Evolutionary conservation across 805 yeast genomes (phyloP).

Genomic region (Suhomyces sp.): DNA sequence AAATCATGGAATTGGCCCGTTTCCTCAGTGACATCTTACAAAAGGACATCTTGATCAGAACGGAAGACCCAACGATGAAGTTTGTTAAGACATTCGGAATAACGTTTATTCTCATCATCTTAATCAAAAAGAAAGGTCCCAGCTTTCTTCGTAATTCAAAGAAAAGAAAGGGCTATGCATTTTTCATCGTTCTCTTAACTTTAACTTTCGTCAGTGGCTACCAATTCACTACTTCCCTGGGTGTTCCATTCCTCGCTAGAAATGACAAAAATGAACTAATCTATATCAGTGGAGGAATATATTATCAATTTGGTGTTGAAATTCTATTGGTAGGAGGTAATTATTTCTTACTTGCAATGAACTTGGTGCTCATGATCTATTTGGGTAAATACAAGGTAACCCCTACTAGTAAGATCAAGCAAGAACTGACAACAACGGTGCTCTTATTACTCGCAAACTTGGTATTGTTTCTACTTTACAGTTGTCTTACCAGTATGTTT

Average conservation of each 20-base stretch:
- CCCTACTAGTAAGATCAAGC: constrained; percentile 15
- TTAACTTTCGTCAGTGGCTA: constrained; percentile 58
- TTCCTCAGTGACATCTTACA: constrained; percentile 49
- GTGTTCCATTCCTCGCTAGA: constrained; percentile 61
- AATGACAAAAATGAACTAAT: constrained; percentile 51
- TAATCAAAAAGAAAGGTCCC: constrained; percentile 50
- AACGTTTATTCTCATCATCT: constrained; percentile 45
- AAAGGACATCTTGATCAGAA: constrained; percentile 41
- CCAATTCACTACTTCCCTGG: constrained; percentile 59
- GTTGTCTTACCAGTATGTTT: constrained; percentile 45
- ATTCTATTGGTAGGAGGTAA: constrained; percentile 50
- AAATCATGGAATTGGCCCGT: constrained; percentile 51
- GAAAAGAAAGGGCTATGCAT: constrained; percentile 25
- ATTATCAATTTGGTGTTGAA: constrained; percentile 73
- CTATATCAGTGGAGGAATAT: constrained; percentile 61
- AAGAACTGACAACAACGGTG: constrained; percentile 16
- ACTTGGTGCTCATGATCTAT: constrained; percentile 41
- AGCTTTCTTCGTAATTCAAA: constrained; percentile 16
- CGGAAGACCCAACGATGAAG: constrained; percentile 38
- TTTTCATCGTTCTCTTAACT: constrained; percentile 41
- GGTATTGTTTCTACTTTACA: constrained; percentile 38
- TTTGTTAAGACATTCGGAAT: constrained; percentile 47
- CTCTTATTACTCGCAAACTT: constrained; percentile 22
- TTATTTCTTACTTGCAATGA: constrained; percentile 47
- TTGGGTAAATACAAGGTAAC: constrained; percentile 33